phyloP scores from a whole-genome alignment of 495 filamentous ascomycete species.

The Staphylotrichum tortipilum region DNA sequence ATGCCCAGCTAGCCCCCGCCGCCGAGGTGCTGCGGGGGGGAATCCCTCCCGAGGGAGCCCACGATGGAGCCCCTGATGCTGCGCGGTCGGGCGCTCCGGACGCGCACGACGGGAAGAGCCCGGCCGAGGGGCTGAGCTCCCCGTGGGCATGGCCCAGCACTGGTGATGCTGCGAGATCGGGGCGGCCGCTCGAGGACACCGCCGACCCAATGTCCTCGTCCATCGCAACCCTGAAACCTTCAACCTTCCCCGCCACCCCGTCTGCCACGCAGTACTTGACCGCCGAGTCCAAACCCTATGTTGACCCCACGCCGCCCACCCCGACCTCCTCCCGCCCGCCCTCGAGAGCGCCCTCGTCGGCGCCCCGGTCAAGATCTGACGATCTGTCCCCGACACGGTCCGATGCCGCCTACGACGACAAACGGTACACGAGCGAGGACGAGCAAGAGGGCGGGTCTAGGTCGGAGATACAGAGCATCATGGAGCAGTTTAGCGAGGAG shows the following conservation, averaged over 20 bases:
- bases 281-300: slow-evolving; percentile 41
- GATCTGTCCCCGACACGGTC: slow-evolving; percentile 52
- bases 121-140: neutral
- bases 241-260: slow-evolving; percentile 24
- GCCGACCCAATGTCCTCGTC: slow-evolving; percentile 44
- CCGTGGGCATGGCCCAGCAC: neutral
- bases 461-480: slow-evolving; percentile 90
- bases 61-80: too few species aligned
- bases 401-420: slow-evolving; percentile 46
- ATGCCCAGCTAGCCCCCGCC: slow-evolving; percentile 13
- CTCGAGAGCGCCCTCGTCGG: slow-evolving; percentile 43
- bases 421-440: slow-evolving; percentile 43
- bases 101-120: too few species aligned
- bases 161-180: slow-evolving; percentile 3
- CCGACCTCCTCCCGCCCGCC: slow-evolving; percentile 41
- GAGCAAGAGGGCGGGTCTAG: slow-evolving; percentile 60
- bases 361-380: slow-evolving; percentile 23
- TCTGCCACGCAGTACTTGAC: slow-evolving; percentile 33
- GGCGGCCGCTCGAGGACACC: slow-evolving; percentile 9
- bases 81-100: too few species aligned
- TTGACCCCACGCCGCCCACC: slow-evolving; percentile 56
- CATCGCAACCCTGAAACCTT: slow-evolving; percentile 42
- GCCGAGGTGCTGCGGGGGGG: too few species aligned
- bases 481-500: slow-evolving; percentile 73
- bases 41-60: too few species aligned